phyloP scores from a whole-genome alignment of 2,329 filamentous ascomycete genomes.

The Colletotrichum viniferum region DNA sequence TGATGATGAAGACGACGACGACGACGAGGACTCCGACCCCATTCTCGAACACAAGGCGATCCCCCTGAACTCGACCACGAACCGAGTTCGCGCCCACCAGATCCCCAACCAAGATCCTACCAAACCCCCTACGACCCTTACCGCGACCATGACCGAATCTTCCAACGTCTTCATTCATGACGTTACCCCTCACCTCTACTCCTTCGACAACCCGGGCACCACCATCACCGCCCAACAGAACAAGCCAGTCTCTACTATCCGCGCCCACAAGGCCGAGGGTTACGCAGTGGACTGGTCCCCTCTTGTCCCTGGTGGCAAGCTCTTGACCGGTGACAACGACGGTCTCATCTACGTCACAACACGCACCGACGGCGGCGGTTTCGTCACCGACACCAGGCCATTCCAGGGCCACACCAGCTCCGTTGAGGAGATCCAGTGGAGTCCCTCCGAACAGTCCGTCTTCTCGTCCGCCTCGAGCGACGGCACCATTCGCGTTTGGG shows the following conservation, averaged over 20 bases:
- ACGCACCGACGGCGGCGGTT: constrained; percentile 84
- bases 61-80: constrained; percentile 84
- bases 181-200: constrained; percentile 84
- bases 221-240: constrained; percentile 81
- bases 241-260: constrained; percentile 85
- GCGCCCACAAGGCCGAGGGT: constrained; percentile 90
- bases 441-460: constrained; percentile 87
- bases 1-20: constrained; percentile 64
- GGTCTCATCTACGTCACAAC: constrained; percentile 90
- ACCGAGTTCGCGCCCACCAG: constrained; percentile 90
- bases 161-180: constrained; percentile 91
- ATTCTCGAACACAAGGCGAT: constrained; percentile 94
- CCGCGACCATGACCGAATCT: constrained; percentile 92
- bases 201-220: constrained; percentile 89
- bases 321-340: constrained; percentile 89
- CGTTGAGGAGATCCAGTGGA: constrained; percentile 97
- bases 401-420: constrained; percentile 85
- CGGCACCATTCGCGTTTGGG: constrained; percentile 95
- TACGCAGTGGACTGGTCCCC: constrained; percentile 98
- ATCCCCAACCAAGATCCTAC: constrained; percentile 73
- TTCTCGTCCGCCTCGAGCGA: constrained; percentile 95
- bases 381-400: constrained; percentile 82
- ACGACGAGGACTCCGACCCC: constrained; percentile 81
- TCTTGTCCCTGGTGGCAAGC: constrained; percentile 77
- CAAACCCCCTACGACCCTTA: constrained; percentile 78